phyloP scores from a whole-genome alignment of 2,329 filamentous ascomycete species.

The Whalleya microplaca region DNA sequence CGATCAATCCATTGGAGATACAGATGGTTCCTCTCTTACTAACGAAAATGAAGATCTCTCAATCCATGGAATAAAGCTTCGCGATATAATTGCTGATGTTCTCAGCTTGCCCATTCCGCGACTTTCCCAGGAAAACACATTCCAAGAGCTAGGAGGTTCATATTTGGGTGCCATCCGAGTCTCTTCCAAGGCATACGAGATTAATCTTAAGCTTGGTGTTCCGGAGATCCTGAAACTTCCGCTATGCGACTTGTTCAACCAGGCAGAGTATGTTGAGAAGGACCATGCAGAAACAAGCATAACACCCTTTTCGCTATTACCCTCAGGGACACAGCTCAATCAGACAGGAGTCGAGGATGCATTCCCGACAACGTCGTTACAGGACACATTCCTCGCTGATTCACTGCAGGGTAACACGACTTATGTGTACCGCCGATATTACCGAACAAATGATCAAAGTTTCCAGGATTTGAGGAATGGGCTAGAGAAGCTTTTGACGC shows the following conservation, averaged over 20 bases:
- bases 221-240: slow-evolving; percentile 1
- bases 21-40: slow-evolving; percentile 2
- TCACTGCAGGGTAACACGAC: slow-evolving; percentile 2
- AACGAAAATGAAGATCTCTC: neutral
- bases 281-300: neutral
- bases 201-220: neutral
- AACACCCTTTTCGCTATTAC: neutral
- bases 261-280: neutral
- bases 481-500: neutral
- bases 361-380: slow-evolving; percentile 1
- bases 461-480: neutral
- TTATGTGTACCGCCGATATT: slow-evolving; percentile 1
- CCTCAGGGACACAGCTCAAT: neutral
- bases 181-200: neutral
- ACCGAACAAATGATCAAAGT: neutral
- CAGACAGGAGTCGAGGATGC: slow-evolving; percentile 1
- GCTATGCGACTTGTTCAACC: neutral
- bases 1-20: neutral
- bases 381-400: slow-evolving; percentile 2
- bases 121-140: slow-evolving; percentile 11
- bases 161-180: slow-evolving; percentile 24
- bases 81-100: slow-evolving; percentile 15
- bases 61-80: neutral
- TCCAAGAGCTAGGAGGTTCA: slow-evolving; percentile 23
- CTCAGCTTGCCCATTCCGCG: slow-evolving; percentile 10